Conservation (phyloP, 805 yeast genomes). For the Metschnikowia picachoensis region DNA sequence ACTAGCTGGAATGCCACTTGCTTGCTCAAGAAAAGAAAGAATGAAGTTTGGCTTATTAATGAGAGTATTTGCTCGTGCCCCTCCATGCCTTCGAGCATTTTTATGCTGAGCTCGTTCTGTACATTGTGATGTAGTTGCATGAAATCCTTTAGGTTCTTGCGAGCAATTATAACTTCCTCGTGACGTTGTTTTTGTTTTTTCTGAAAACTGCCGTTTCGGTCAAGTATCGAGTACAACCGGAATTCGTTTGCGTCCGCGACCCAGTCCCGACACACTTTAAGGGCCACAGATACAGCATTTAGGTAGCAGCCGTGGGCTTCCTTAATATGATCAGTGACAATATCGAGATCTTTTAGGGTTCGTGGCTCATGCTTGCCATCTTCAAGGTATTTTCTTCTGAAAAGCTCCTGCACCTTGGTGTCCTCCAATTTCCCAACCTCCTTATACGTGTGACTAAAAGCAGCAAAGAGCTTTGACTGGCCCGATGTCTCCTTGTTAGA, state of each 20-base stretch:
- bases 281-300: conserved; percentile 15
- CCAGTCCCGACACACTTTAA: conserved; percentile 23
- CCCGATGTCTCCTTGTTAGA: conserved; percentile 8
- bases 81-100: conserved; percentile 2
- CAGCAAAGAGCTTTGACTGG: conserved; percentile 24
- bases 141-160: conserved; percentile 8
- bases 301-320: conserved; percentile 18
- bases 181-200: conserved; percentile 16
- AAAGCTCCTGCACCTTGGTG: conserved; percentile 16
- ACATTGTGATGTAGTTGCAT: conserved; percentile 6
- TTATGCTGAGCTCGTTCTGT: conserved; percentile 6
- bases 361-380: conserved; percentile 14
- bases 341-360: conserved; percentile 24
- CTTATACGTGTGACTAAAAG: conserved; percentile 26
- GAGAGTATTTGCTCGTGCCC: conserved; percentile 25
- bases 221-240: conserved; percentile 18
- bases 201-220: conserved; percentile 8
- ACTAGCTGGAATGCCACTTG: conserved; percentile 15
- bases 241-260: conserved; percentile 27
- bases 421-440: conserved; percentile 29
- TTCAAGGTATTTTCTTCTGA: conserved; percentile 16
- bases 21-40: conserved; percentile 20
- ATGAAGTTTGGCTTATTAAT: conserved; percentile 23
- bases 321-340: conserved; percentile 20
- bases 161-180: conserved; percentile 13